Percentiles rank a stretch among this genome's conserved stretches.
Conservation (phyloP, 2,329 filamentous ascomycete species). For the Microsporum canis region DNA sequence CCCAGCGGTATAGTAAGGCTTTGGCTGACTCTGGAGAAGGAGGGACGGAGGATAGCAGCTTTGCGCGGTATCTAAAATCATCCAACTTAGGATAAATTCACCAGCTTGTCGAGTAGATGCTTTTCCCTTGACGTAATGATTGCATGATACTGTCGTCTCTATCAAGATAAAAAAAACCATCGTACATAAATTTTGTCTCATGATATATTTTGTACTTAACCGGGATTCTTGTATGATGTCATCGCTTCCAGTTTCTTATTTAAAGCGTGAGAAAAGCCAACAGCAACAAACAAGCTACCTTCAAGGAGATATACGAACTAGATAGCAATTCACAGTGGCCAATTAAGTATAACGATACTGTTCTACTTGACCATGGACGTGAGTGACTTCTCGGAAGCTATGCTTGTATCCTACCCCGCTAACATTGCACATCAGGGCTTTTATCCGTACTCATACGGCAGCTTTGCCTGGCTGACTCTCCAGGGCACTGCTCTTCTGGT, state of each 20-base stretch:
- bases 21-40: conserved; percentile 42
- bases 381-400: background rate
- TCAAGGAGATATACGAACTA: too few species aligned
- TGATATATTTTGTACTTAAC: background rate
- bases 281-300: too few species aligned
- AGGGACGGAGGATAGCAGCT: conserved; percentile 39
- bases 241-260: too few species aligned
- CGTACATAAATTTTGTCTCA: too few species aligned
- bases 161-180: too few species aligned
- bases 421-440: conserved; percentile 26
- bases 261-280: too few species aligned
- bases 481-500: conserved; percentile 45
- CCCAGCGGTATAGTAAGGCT: conserved; percentile 65
- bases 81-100: background rate
- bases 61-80: conserved; percentile 38
- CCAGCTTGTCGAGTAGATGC: background rate
- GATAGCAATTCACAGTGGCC: background rate
- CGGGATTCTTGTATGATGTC: background rate
- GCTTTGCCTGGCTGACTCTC: conserved; percentile 34
- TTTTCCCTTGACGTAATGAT: background rate
- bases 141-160: background rate
- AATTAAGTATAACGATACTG: background rate
- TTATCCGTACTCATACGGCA: conserved; percentile 36
- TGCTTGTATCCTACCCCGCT: background rate
- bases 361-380: background rate